Percentiles rank a stretch among this genome's conserved stretches.
These are phyloP conservation scores for Colletotrichum sp. DNA, from an alignment of 2,329 filamentous ascomycete species.

Conservation along the genomic window DNA sequence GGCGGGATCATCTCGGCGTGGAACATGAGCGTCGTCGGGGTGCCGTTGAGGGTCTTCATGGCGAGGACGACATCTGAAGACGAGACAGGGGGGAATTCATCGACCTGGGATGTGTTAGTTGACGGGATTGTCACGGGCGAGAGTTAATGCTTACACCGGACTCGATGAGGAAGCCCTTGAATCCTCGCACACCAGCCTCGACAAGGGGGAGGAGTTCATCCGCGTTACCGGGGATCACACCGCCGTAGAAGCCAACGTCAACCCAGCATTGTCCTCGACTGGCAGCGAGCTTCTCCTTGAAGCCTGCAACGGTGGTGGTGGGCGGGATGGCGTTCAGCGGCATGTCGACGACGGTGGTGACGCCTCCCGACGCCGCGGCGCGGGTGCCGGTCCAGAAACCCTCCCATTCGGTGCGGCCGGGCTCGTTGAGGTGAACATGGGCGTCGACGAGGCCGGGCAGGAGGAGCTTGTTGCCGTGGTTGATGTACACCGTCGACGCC, in stretches of 20 bases:
- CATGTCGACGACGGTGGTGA: slow-evolving; percentile 98
- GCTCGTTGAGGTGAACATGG: slow-evolving; percentile 97
- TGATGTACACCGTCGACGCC: slow-evolving; percentile 71
- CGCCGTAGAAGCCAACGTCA: slow-evolving; percentile 98
- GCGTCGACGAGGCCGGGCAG: slow-evolving; percentile 94
- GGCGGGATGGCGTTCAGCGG: slow-evolving; percentile 96
- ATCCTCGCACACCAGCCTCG: slow-evolving; percentile 85
- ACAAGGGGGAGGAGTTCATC: slow-evolving; percentile 80
- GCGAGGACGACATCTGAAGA: slow-evolving; percentile 78
- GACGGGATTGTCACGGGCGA: background rate
- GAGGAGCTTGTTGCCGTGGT: slow-evolving; percentile 84
- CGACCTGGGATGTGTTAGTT: slow-evolving; percentile 63
- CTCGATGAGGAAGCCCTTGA: slow-evolving; percentile 98
- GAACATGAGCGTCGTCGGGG: slow-evolving; percentile 95
- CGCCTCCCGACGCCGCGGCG: slow-evolving; percentile 92
- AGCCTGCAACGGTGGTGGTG: slow-evolving; percentile 83
- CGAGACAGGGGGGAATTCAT: slow-evolving; percentile 94
- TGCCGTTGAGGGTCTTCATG: slow-evolving; percentile 79
- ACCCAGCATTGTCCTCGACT: slow-evolving; percentile 93
- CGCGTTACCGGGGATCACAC: slow-evolving; percentile 89
- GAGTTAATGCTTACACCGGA: slow-evolving; percentile 71
- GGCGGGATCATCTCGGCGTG: slow-evolving; percentile 98
- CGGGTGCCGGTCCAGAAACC: slow-evolving; percentile 95
- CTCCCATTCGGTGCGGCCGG: slow-evolving; percentile 97
- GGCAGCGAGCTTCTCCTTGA: slow-evolving; percentile 85